phyloP scores from a whole-genome alignment of 371 early-diverging fungal species.

The Gilbertella persicaria region DNA sequence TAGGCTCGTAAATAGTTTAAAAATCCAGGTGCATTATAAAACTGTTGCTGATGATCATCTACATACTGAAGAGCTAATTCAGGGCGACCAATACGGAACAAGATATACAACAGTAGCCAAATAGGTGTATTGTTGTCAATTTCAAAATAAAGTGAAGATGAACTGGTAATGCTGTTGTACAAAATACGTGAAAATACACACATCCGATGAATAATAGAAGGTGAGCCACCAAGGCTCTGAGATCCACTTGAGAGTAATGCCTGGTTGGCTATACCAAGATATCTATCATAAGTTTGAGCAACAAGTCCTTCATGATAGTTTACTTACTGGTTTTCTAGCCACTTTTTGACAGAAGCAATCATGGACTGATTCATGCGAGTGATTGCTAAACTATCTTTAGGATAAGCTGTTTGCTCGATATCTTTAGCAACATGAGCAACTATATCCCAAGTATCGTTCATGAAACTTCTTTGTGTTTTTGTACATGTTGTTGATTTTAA shows the following conservation, averaged over 20 bases:
- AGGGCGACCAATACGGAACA: constrained; percentile 74
- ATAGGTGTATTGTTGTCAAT: constrained; percentile 65
- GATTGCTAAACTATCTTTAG: background rate
- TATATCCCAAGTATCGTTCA: constrained; percentile 18
- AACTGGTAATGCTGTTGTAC: background rate
- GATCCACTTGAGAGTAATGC: constrained; percentile 1
- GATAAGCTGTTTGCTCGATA: background rate
- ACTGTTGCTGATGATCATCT: constrained; percentile 46
- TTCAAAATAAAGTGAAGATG: constrained; percentile 27
- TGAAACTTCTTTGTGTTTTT: background rate
- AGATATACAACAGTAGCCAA: constrained; percentile 83
- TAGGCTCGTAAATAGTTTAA: constrained; percentile 68
- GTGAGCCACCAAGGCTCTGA: constrained; percentile 13
- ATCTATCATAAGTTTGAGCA: too few species aligned
- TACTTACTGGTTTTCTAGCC: constrained; percentile 24
- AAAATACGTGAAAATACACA: constrained; percentile 1
- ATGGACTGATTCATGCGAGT: background rate
- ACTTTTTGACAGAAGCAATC: constrained; percentile 8
- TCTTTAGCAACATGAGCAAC: constrained; percentile 8
- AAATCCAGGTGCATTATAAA: constrained; percentile 58
- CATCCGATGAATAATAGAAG: constrained; percentile 11
- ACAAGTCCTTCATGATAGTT: too few species aligned
- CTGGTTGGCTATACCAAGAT: background rate
- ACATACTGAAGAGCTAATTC: constrained; percentile 70
- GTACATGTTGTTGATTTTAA: background rate